Evolutionary conservation across 768 basidiomycete genomes (phyloP).

Genomic region (Podaxis sp.): DNA sequence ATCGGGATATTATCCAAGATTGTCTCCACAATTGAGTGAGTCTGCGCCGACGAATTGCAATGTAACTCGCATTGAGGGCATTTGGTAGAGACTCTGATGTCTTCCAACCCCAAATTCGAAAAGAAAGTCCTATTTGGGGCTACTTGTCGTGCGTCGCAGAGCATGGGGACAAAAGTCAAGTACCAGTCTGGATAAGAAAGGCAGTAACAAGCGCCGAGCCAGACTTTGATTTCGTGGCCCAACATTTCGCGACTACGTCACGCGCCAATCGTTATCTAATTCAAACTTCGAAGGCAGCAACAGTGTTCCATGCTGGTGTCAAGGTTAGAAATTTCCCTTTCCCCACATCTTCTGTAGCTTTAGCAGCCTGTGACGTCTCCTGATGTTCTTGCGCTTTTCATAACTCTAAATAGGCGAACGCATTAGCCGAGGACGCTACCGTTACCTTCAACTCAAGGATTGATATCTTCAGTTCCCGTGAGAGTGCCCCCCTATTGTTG

Average conservation of each 20-base stretch:
- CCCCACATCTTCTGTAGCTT: background rate
- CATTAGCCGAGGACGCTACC: conserved; percentile 23
- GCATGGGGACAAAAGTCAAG: conserved; percentile 18
- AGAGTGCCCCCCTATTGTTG: background rate
- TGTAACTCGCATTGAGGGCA: background rate
- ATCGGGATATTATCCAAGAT: conserved; percentile 29
- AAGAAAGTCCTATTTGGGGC: conserved; percentile 25
- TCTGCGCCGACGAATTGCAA: background rate
- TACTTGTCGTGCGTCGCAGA: conserved; percentile 21
- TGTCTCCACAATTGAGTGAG: conserved; percentile 24
- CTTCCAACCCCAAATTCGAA: conserved; percentile 21
- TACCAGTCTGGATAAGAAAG: conserved; percentile 22
- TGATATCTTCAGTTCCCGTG: conserved; percentile 25
- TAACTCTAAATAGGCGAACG: conserved; percentile 19
- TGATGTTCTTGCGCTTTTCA: background rate
- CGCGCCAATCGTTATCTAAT: conserved; percentile 22
- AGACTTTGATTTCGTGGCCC: conserved; percentile 18
- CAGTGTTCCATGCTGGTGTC: conserved; percentile 24
- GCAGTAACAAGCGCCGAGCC: conserved; percentile 18
- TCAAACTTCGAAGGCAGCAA: conserved; percentile 26
- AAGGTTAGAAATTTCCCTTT: conserved; percentile 17
- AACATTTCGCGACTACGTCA: conserved; percentile 20
- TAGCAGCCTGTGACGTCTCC: background rate
- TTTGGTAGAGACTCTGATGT: conserved; percentile 20
- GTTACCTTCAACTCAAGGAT: conserved; percentile 24